A percentile compares a stretch with the other conserved stretches of the same genome.
Evolutionary conservation across 2,329 filamentous ascomycete genomes (phyloP).

Genomic region (Claviceps africana): DNA sequence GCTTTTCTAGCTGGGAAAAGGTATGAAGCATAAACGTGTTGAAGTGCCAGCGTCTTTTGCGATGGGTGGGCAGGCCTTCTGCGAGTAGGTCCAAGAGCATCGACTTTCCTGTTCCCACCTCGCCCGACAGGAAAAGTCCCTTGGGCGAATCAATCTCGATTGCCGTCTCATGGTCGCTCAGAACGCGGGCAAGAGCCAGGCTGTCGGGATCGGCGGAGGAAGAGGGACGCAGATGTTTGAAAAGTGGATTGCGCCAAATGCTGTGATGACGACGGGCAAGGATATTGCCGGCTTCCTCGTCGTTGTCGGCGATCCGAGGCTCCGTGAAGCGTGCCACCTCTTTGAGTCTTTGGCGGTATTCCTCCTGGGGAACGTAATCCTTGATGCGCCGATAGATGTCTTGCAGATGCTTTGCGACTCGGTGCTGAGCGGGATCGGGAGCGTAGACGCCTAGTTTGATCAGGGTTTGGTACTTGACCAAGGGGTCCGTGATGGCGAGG

Average conservation of each 20-base stretch:
- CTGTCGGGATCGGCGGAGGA: constrained; percentile 38
- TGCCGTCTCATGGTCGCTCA: constrained; percentile 58
- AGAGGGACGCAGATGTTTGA: constrained; percentile 43
- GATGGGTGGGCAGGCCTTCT: constrained; percentile 57
- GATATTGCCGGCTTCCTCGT: constrained; percentile 19
- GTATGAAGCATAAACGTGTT: constrained; percentile 77
- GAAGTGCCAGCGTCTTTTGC: constrained; percentile 69
- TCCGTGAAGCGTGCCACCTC: constrained; percentile 39
- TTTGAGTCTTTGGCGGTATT: constrained; percentile 53
- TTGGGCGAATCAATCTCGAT: constrained; percentile 57
- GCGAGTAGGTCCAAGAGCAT: constrained; percentile 79
- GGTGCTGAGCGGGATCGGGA: constrained; percentile 59
- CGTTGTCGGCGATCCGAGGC: constrained; percentile 14
- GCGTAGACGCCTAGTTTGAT: constrained; percentile 51
- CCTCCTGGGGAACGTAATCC: constrained; percentile 59
- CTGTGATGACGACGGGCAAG: constrained; percentile 40
- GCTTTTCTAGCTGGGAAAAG: constrained; percentile 55
- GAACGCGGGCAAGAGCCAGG: constrained; percentile 51
- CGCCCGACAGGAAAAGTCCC: constrained; percentile 64
- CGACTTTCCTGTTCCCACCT: constrained; percentile 71
- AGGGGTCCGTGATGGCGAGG: constrained; percentile 53
- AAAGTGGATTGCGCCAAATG: constrained; percentile 44
- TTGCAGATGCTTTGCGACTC: constrained; percentile 61
- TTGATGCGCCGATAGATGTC: constrained; percentile 63
- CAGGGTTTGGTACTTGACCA: constrained; percentile 62